Percentiles rank a stretch among this genome's conserved stretches.
These are phyloP conservation scores for Drechslerella stenobrocha DNA, from an alignment of 2,329 filamentous ascomycete genomes.

Conservation along the genomic window DNA sequence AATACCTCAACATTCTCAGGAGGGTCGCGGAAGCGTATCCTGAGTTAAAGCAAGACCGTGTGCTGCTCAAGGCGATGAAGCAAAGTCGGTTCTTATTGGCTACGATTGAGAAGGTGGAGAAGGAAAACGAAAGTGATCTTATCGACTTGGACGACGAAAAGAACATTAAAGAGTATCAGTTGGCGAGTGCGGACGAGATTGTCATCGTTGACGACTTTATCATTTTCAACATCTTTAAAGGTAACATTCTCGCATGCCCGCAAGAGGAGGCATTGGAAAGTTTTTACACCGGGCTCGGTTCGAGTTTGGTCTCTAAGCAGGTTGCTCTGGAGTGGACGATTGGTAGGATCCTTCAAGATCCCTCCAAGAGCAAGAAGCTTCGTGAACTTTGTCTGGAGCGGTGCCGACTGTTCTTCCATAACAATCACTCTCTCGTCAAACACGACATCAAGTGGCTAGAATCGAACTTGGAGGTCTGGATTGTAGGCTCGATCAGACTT, in stretches of 20 bases:
- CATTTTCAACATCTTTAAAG: slow-evolving; percentile 84
- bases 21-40: slow-evolving; percentile 74
- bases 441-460: slow-evolving; percentile 91
- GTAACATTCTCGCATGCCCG: slow-evolving; percentile 79
- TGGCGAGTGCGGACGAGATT: slow-evolving; percentile 71
- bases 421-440: slow-evolving; percentile 75
- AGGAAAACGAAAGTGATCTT: slow-evolving; percentile 56
- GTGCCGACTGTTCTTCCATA: slow-evolving; percentile 85
- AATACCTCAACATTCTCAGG: slow-evolving; percentile 80
- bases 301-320: slow-evolving; percentile 72
- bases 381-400: slow-evolving; percentile 83
- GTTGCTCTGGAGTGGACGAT: slow-evolving; percentile 58
- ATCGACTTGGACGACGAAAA: slow-evolving; percentile 65
- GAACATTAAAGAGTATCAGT: slow-evolving; percentile 74
- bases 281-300: slow-evolving; percentile 78
- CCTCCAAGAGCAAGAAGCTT: slow-evolving; percentile 69
- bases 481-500: slow-evolving; percentile 76
- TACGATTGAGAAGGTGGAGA: slow-evolving; percentile 67
- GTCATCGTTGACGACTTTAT: slow-evolving; percentile 86
- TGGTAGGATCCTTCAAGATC: slow-evolving; percentile 68
- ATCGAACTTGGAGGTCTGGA: slow-evolving; percentile 75
- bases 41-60: slow-evolving; percentile 74
- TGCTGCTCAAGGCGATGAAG: slow-evolving; percentile 75
- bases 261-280: slow-evolving; percentile 84
- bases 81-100: slow-evolving; percentile 76